Base-by-base conservation (phyloP, 139 green algal species). In the Diplosphaera chodatii region DNA sequence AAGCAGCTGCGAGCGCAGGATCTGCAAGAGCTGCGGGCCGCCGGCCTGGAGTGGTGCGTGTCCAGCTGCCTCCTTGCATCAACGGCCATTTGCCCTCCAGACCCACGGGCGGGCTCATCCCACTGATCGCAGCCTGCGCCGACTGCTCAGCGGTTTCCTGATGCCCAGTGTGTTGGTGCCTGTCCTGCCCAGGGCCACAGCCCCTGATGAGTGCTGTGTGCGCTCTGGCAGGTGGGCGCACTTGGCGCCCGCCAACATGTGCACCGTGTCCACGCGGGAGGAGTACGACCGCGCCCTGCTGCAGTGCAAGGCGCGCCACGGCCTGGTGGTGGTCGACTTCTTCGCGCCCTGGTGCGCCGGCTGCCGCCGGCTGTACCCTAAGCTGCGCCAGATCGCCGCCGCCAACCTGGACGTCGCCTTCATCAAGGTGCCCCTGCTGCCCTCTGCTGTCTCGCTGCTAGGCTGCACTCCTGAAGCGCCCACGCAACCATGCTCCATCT, bases 321-420 rank as follows among this genome's bases (percentile, higher is more conserved):
- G 68, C 40, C 82, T 97, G 4, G 90, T 97, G 0, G 83, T 97
- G 25, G 83, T 97, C 0, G 91, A 97, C 48, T 93, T 96, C 56
- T 96, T 87, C 68, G 91, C 87, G 22, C 85, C 74, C 1, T 97
- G 92, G 93, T 97, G 93, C 75, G 83, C 84, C 3, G 93, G 92
- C 6, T 97, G 93, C 80, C 78, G 87, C 13, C 88, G 83, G 2
- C 70, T 97, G 29, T 97, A 89, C 67, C 93, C 93, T 1, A 97
- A 97, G 83, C 77, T 92, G 33, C 16, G 70, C 40, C 40, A 29
- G 13, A 28, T 22, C 27, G 28, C 63, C 2, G 16, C 1, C 13
- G 33, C 34, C 15, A 32, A 56, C 48, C 20, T 73, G 29, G 48
- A 59, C 18, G 48, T 59, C 48, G 48, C 48, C 16, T 59, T 59